Conservation (phyloP, 345 rosid species). For the Eucalyptus polyanthemos region DNA sequence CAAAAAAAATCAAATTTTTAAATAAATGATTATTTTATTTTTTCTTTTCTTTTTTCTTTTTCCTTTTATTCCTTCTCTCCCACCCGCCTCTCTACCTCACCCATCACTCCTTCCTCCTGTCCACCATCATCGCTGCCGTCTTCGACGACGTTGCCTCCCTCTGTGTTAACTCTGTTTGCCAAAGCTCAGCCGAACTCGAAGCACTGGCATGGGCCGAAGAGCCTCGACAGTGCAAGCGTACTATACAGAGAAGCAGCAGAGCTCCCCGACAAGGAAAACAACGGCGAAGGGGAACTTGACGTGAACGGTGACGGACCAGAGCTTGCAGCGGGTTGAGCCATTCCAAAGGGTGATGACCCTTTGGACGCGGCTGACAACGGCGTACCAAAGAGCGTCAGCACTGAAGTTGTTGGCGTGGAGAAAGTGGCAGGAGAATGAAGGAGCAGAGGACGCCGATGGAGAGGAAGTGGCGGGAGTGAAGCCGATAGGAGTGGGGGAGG, state of each 20-base stretch:
- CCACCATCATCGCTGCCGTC: fast-evolving
- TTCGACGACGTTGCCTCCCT: no score
- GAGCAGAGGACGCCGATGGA: not conserved
- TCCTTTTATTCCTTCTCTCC: no score
- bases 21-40: no score
- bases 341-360: not conserved
- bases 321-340: not conserved
- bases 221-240: no score
- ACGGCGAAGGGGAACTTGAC: not conserved
- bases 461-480: constrained; percentile 5
- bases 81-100: no score
- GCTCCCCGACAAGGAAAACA: not conserved
- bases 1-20: no score
- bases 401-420: not conserved
- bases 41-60: no score
- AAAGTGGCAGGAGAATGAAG: constrained; percentile 6
- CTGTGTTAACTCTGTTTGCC: fast-evolving
- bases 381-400: not conserved
- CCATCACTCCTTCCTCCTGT: no score
- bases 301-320: not conserved
- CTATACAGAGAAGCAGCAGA: not conserved
- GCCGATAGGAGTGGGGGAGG: not conserved
- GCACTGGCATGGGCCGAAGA: no score
- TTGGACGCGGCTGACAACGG: not conserved
- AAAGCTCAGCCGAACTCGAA: no score